These are phyloP conservation scores for Sherardia arvensis DNA, from an alignment of 257 asterid genomes.

Conservation along the genomic window DNA sequence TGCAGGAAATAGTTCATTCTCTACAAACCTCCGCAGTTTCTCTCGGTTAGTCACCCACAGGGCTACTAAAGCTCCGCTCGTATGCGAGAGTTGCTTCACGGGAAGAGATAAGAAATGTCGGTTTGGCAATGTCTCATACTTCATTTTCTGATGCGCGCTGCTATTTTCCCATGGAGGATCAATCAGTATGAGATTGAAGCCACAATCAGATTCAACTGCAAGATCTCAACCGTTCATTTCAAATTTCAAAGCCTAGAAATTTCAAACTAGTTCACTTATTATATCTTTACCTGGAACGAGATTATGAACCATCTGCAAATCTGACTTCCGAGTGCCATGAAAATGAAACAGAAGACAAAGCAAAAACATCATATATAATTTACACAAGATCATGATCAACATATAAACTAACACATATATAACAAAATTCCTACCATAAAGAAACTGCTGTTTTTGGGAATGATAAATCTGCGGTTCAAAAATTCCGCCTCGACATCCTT, in stretches of 20 bases:
- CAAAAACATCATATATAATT: slow-evolving; percentile 1
- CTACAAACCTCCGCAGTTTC: slow-evolving; percentile 67
- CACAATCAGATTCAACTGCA: slow-evolving; percentile 62
- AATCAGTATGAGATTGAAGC: slow-evolving; percentile 76
- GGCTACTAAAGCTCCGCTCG: slow-evolving; percentile 72
- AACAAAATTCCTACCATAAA: slow-evolving; percentile 43
- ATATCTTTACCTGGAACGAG: slow-evolving; percentile 57
- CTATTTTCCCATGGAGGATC: slow-evolving; percentile 99
- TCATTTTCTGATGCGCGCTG: slow-evolving; percentile 83
- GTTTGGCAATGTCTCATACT: slow-evolving; percentile 75
- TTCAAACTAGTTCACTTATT: neutral
- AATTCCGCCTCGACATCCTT: slow-evolving; percentile 57
- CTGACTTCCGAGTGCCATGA: slow-evolving; percentile 52
- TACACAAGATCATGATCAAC: slow-evolving; percentile 12
- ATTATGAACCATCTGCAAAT: slow-evolving; percentile 49
- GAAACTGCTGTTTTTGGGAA: slow-evolving; percentile 67
- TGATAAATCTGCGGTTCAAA: slow-evolving; percentile 41
- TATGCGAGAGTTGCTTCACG: slow-evolving; percentile 62
- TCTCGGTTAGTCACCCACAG: slow-evolving; percentile 95
- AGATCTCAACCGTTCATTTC: slow-evolving; percentile 16
- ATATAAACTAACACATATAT: neutral
- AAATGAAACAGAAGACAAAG: slow-evolving; percentile 6
- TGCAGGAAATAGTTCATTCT: slow-evolving; percentile 68
- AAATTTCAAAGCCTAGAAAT: neutral
- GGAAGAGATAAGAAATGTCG: slow-evolving; percentile 74